Percentiles rank a stretch among this genome's conserved stretches.
phyloP scores from a whole-genome alignment of 164 flowering plant genomes.

The Litsea cubeba region DNA sequence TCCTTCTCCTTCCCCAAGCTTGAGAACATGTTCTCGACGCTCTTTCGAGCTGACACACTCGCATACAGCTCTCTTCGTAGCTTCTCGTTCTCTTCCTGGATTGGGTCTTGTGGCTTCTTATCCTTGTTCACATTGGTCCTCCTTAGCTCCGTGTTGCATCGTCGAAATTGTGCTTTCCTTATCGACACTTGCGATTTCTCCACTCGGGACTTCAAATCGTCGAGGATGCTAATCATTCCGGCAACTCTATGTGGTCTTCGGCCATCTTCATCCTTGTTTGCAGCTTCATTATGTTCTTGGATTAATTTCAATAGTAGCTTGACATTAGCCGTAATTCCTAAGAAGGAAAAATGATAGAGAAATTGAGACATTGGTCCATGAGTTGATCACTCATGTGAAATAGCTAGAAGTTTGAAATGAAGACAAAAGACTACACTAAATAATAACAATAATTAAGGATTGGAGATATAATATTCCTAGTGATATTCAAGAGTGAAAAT shows the following conservation, averaged over 20 bases:
- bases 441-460: neutral
- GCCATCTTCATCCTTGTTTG: conserved; percentile 30
- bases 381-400: neutral
- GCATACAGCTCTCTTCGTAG: conserved; percentile 48
- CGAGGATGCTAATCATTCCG: conserved; percentile 62
- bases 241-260: conserved; percentile 44
- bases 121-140: conserved; percentile 11
- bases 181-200: conserved; percentile 35
- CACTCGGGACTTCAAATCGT: conserved; percentile 47
- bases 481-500: neutral
- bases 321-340: conserved; percentile 52
- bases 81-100: conserved; percentile 43
- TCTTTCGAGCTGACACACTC: conserved; percentile 52
- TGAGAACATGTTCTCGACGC: conserved; percentile 75
- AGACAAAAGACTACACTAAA: neutral
- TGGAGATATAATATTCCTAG: neutral
- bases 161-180: conserved; percentile 34
- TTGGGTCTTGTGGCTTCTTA: neutral
- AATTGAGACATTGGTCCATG: neutral
- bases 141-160: conserved; percentile 52
- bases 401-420: neutral
- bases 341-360: neutral
- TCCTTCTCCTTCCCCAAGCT: conserved; percentile 87
- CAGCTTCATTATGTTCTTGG: conserved; percentile 57
- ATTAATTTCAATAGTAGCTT: conserved; percentile 54